Evolutionary conservation across 1,284 basidiomycete genomes (phyloP), one percentile per base, ranked within the genome.

Genomic region (Malassezia sp.): DNA sequence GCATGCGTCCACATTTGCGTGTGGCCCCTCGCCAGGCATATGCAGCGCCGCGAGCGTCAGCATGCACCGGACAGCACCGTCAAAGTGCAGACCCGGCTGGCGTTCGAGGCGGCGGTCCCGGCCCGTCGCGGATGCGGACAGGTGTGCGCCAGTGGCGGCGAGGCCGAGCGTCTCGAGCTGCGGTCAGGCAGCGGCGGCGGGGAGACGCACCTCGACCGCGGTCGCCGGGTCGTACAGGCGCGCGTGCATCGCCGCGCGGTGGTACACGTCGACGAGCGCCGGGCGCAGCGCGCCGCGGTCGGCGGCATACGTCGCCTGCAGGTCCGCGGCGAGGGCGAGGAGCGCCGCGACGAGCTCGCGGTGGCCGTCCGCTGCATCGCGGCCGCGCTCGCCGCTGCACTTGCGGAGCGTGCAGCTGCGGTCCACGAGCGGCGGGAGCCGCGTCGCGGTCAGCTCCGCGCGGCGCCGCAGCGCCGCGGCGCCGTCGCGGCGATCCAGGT

Each of bases 351-450:
- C 54, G 21, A 67, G 28, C 30, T 69, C 66, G 14, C 39, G 42
- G 24, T 67, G 62, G 27, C 57, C 56, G 9, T 63, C 57, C 8
- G 38, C 41, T 5, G 40, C 31, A n/a, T 50, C 53, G n/a, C n/a
- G n/a, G n/a, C n/a, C n/a, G n/a, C n/a, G n/a, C n/a, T n/a, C n/a
- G n/a, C n/a, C n/a, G n/a, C n/a, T n/a, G n/a, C n/a, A n/a, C 21
- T 60, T 61, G 33, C 61, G 39, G 15, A 69, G 45, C 23, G 61
- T 53, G 21, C 58, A 45, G 40, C 61, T 62, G 5, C 66, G 54
- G 17, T 63, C 61, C 11, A 62, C 43, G 3, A 69, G 43, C 36
- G 64, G 56, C 3, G 57, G 51, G 30, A 59, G 45, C 12, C 52
- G 49, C 8, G 61, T 62, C 14, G 52, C 61, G 8, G 54, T 39